Evolutionary conservation across 2,329 filamentous ascomycete species (phyloP).

Genomic region (Aspergillus caelatus): DNA sequence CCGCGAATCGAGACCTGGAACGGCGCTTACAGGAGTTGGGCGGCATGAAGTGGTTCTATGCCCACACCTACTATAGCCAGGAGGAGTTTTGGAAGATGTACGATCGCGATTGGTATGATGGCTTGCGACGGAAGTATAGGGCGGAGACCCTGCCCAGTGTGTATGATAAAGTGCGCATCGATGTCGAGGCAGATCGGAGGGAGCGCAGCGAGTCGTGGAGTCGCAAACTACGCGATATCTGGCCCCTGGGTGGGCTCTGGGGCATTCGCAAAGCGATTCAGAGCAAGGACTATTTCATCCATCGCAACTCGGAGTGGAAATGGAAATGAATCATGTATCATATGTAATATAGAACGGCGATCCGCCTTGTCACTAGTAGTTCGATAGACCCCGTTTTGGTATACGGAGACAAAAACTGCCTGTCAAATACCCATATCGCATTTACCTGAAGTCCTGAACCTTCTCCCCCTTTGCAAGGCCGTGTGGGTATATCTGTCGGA

Average conservation of each 20-base stretch:
- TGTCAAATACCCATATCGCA: neutral
- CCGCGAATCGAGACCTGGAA: slow-evolving; percentile 72
- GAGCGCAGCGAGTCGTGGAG: slow-evolving; percentile 19
- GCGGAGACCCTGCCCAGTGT: slow-evolving; percentile 29
- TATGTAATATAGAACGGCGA: neutral
- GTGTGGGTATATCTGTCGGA: neutral
- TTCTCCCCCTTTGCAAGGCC: neutral
- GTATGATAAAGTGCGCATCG: slow-evolving; percentile 25
- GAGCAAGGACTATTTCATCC: slow-evolving; percentile 22
- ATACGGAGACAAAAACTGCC: neutral
- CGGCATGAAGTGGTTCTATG: slow-evolving; percentile 86
- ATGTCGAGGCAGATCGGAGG: slow-evolving; percentile 13
- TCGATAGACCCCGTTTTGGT: neutral
- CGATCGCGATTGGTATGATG: slow-evolving; percentile 41
- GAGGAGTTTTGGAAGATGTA: slow-evolving; percentile 50
- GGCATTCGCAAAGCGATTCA: slow-evolving; percentile 21
- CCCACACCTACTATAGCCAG: slow-evolving; percentile 78
- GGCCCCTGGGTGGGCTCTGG: slow-evolving; percentile 20
- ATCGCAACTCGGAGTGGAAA: slow-evolving; percentile 21
- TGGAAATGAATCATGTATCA: slow-evolving; percentile 11
- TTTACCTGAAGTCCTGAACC: neutral
- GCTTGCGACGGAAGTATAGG: slow-evolving; percentile 42
- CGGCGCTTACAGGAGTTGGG: slow-evolving; percentile 67
- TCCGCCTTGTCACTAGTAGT: slow-evolving; percentile 2
- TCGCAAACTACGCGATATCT: slow-evolving; percentile 14